A percentile compares a stretch with the other conserved stretches of the same genome.
These are phyloP conservation scores for Leucocoprinus birnbaumii DNA, from an alignment of 768 basidiomycete species.

Conservation along the genomic window DNA sequence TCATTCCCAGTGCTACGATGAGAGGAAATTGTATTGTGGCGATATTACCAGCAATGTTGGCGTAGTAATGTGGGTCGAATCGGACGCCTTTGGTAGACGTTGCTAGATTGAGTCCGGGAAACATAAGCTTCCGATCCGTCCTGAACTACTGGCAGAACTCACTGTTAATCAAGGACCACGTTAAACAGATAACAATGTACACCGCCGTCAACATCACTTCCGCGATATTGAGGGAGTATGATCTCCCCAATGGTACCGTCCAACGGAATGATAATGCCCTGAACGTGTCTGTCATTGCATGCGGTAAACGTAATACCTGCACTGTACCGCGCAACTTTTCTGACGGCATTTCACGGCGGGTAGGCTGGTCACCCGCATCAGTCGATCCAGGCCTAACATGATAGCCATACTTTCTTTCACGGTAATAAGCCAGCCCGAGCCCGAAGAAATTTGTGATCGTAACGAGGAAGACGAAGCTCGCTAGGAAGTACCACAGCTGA, in stretches of 20 bases:
- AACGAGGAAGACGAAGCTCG: conserved; percentile 38
- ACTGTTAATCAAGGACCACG: conserved; percentile 40
- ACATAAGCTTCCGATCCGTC: background rate
- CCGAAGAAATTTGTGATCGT: conserved; percentile 31
- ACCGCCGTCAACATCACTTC: conserved; percentile 35
- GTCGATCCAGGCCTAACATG: background rate
- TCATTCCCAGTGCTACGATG: conserved; percentile 54
- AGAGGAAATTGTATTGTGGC: conserved; percentile 51
- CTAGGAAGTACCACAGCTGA: conserved; percentile 40
- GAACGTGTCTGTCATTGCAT: conserved; percentile 29
- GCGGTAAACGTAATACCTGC: conserved; percentile 24
- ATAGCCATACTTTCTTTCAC: conserved; percentile 11
- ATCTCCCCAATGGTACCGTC: conserved; percentile 29
- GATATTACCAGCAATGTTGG: conserved; percentile 40
- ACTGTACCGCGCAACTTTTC: background rate
- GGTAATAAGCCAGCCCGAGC: conserved; percentile 17
- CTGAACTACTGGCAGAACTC: conserved; percentile 1
- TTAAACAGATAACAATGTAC: conserved; percentile 35
- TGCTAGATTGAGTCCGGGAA: conserved; percentile 20
- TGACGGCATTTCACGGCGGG: conserved; percentile 22
- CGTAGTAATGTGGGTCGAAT: conserved; percentile 35
- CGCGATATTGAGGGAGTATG: conserved; percentile 36
- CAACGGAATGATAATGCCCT: conserved; percentile 34
- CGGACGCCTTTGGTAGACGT: conserved; percentile 28
- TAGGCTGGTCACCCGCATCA: conserved; percentile 54